phyloP scores from a whole-genome alignment of 179 eudicot species.

The Silene noctiflora region DNA sequence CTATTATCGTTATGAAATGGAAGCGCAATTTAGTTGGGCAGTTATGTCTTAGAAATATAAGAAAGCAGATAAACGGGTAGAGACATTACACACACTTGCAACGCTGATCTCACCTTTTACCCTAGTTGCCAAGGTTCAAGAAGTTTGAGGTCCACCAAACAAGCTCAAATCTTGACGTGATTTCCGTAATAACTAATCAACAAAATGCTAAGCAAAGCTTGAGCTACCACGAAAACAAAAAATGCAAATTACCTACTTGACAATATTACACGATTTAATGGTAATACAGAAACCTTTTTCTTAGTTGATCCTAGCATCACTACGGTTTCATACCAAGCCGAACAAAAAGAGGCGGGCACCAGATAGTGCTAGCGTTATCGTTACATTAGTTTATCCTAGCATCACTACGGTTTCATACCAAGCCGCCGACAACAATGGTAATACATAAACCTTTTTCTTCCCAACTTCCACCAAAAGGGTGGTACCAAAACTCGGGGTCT shows the following conservation, averaged over 20 bases:
- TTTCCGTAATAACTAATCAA: not conserved
- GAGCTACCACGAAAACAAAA: not conserved
- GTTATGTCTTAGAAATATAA: too few relatives aligned
- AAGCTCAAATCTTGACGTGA: not conserved
- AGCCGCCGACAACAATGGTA: slow-evolving; percentile 32
- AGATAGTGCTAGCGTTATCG: slow-evolving; percentile 6
- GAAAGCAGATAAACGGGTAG: too few relatives aligned
- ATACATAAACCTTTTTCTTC: slow-evolving; percentile 57
- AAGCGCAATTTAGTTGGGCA: too few relatives aligned
- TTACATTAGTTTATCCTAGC: slow-evolving; percentile 16
- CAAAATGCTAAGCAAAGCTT: not conserved
- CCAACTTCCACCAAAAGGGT: slow-evolving; percentile 64
- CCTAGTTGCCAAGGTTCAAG: not conserved
- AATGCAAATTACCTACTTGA: not conserved
- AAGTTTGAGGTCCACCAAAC: not conserved
- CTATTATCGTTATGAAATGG: too few relatives aligned
- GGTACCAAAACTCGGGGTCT: slow-evolving; percentile 34
- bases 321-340: too few relatives aligned
- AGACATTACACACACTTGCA: too few relatives aligned
- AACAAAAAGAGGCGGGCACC: not conserved
- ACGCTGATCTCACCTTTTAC: not conserved
- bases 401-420: slow-evolving; percentile 26
- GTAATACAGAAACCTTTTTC: too few relatives aligned
- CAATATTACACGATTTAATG: not conserved
- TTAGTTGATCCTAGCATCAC: too few relatives aligned